Conservation (phyloP, 768 basidiomycete species). For the Boletus vermiculosoides region DNA sequence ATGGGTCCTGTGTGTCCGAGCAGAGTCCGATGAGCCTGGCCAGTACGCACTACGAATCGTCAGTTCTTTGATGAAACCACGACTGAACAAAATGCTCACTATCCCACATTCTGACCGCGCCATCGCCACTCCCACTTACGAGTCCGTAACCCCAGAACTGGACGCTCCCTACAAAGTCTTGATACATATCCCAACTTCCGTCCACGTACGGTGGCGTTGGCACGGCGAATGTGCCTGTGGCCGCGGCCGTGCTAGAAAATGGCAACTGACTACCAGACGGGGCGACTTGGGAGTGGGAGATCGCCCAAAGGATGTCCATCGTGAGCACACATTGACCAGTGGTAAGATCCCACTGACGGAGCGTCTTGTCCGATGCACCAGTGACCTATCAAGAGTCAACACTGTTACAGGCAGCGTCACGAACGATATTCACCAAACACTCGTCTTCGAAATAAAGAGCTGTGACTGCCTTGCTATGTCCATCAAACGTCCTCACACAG, state of each 20-base stretch:
- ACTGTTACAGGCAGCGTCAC: constrained; percentile 2
- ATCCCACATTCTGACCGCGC: constrained; percentile 99
- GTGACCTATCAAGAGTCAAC: constrained; percentile 66
- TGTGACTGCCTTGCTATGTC: constrained; percentile 91
- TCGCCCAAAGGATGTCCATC: constrained; percentile 99
- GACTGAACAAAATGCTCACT: constrained; percentile 52
- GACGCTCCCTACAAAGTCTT: constrained; percentile 95
- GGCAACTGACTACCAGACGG: constrained; percentile 41
- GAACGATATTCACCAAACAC: constrained; percentile 63
- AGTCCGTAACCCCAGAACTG: constrained; percentile 99
- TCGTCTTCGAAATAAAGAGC: constrained; percentile 94
- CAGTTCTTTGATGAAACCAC: neutral
- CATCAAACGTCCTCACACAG: constrained; percentile 77
- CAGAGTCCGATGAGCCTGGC: constrained; percentile 91
- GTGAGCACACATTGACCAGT: constrained; percentile 99
- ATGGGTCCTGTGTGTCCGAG: constrained; percentile 91
- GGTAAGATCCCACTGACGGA: constrained; percentile 96
- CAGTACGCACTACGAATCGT: constrained; percentile 81
- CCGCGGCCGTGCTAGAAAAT: constrained; percentile 53
- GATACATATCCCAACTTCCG: constrained; percentile 91
- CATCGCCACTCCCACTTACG: constrained; percentile 95
- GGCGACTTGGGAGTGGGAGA: constrained; percentile 75
- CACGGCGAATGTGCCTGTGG: constrained; percentile 68
- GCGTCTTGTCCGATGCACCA: constrained; percentile 96
- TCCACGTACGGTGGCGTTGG: constrained; percentile 87